Evolutionary conservation across 306 rosid genomes (phyloP), one percentile per base, ranked within the genome.

Genomic region (Rosa lucieae): DNA sequence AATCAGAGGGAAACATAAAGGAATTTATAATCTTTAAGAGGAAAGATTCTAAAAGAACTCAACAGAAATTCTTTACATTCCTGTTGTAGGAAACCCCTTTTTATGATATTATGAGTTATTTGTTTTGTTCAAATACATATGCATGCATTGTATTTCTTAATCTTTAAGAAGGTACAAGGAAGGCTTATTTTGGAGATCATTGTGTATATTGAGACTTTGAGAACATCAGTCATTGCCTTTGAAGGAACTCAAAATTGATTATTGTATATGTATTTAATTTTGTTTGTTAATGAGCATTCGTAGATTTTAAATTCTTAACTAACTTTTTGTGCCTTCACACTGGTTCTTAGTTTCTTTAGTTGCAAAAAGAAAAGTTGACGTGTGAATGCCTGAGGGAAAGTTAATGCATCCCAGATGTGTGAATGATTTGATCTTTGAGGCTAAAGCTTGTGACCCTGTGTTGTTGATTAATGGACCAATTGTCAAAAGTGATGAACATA

Each of bases 401-500:
- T 37, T 73, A 37, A 40, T 74, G 55, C 11, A 26, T 21, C 14
- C 35, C 8, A 17, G 67, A 2, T 9, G 20, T 6, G 72, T n/a
- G 3, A 46, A 40, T n/a, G 37, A 42, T 74, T 71, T 71, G 72
- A 62, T 5, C 70, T 26, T 72, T 79, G 55, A 37, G 73, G 48
- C 48, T 70, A 59, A 75, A 51, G 66, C 40, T 62, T 23, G 59
- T 51, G 59, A 42, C n/a, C 8, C 18, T 3, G 17, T 8, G 40
- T 35, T 61, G 67, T 48, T 14, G 66, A 46, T 79, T 39, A 48
- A 49, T 59, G n/a, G 35, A 18, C 37, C 48, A 13, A 11, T 17
- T 70, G 40, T 66, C 35, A 20, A 49, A 62, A 44, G 37, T 21
- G 43, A 70, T 59, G 76, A 77, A 43, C 12, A 42, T n/a, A 67